Evolutionary conservation across 208 protist species (phyloP), one percentile per base, ranked within the genome.

Genomic region (Acanthamoeba divionensis): DNA sequence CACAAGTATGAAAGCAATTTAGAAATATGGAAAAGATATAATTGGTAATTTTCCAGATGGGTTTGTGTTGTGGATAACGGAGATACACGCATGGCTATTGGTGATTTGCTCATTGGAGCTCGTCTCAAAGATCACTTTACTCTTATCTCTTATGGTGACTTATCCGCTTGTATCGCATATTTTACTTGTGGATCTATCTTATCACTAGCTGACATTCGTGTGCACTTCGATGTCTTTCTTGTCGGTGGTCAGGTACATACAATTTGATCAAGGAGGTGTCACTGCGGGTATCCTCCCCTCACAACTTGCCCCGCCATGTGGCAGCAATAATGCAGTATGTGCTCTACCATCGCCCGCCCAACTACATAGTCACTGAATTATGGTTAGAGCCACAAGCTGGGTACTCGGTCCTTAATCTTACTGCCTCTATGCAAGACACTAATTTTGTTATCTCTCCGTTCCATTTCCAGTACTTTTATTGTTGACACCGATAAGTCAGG

Each of bases 301-400:
- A 41, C 36, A 41, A 5, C 36, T 5, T 41, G 36, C 36, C 36
- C 36, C 36, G 36, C 5, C 36, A 41, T 41, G 36, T 41, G 5
- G 36, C 36, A 41, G 36, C 36, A 41, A 48, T 88, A 41, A 18
- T 88, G 57, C 80, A 88, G 36, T 88, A 88, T 26, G 80, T 88
- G 52, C 80, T 88, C 57, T 88, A 88, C 24, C 80, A 88, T 15
- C 24, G 55, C 24, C 31, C 45, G 54, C 75, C 80, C 33, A 60
- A 38, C 7, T 41, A 71, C 41, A 21, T 88, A 18, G 80, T 69
- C 12, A 88, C 80, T 10, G 80, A 88, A 62, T 48, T 88, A 1
- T 88, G 80, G 80, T 71, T 88, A 15, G 80, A 88, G 41, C 80
- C 80, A 18, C 80, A 88, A 38, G 65, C 65, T 41, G 80, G 80